A percentile compares a stretch with the other conserved stretches of the same genome.
Conservation (phyloP, 139 green algal genomes). For the Closterium sp. region DNA sequence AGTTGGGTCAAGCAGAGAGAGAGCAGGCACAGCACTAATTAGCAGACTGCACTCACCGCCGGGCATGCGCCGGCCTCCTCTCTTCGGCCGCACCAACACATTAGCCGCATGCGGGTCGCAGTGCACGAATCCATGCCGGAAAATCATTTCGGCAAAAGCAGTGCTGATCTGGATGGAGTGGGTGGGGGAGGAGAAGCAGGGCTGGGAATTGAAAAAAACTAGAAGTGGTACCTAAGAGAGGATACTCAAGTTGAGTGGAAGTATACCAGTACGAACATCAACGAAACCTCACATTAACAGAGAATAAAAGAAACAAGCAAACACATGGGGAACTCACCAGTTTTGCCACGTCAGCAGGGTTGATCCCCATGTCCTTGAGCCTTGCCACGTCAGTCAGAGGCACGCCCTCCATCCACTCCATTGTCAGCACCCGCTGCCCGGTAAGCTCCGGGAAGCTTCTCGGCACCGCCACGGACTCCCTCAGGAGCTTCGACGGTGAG, state of each 20-base stretch:
- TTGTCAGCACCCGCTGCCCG: slow-evolving; percentile 74
- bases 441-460: slow-evolving; percentile 55
- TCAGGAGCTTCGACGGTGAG: slow-evolving; percentile 10
- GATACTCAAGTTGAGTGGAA: no score
- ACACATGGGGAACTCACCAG: slow-evolving; percentile 57
- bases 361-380: slow-evolving; percentile 45
- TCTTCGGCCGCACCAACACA: slow-evolving; percentile 63
- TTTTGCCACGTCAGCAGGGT: slow-evolving; percentile 59
- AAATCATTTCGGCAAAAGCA: slow-evolving; percentile 78
- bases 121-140: slow-evolving; percentile 71
- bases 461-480: slow-evolving; percentile 55
- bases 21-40: no score
- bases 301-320: no score
- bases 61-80: background rate
- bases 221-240: no score
- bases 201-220: no score
- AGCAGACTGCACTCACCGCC: background rate
- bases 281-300: no score
- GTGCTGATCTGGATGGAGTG: slow-evolving; percentile 46
- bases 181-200: no score
- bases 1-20: no score
- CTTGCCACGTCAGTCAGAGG: slow-evolving; percentile 53
- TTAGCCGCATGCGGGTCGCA: slow-evolving; percentile 84
- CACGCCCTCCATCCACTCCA: slow-evolving; percentile 83
- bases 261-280: no score